phyloP scores from a whole-genome alignment of 345 rosid species.

The Lepidium aucheri region DNA sequence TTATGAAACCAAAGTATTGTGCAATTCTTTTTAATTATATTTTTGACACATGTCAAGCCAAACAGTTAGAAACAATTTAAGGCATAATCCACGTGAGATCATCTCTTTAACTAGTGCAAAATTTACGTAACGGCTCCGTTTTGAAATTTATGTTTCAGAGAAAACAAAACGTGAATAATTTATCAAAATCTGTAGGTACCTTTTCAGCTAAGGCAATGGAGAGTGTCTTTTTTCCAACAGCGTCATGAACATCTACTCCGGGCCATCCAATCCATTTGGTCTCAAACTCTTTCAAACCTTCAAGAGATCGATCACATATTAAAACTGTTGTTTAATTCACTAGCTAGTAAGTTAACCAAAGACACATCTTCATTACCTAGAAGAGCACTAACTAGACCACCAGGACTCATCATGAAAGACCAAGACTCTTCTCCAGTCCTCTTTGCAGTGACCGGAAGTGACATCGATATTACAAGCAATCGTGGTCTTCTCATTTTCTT shows the following conservation, averaged over 20 bases:
- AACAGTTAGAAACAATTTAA: background rate
- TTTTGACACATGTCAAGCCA: background rate
- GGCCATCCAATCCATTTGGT: slow-evolving; percentile 99
- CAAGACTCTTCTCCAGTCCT: slow-evolving; percentile 81
- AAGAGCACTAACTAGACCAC: slow-evolving; percentile 93
- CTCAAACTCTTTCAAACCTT: slow-evolving; percentile 93
- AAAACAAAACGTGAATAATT: background rate
- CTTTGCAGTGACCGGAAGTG: slow-evolving; percentile 88
- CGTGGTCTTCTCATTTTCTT: slow-evolving; percentile 45
- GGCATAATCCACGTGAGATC: background rate
- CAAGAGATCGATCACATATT: slow-evolving; percentile 14
- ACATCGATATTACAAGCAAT: slow-evolving; percentile 83
- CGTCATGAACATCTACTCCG: slow-evolving; percentile 93
- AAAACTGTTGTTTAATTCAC: background rate
- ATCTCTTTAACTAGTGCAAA: background rate
- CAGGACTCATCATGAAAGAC: slow-evolving; percentile 86
- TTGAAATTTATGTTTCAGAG: background rate
- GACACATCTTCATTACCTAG: slow-evolving; percentile 44
- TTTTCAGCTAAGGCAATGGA: slow-evolving; percentile 83
- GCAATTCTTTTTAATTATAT: background rate
- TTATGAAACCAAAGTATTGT: no score
- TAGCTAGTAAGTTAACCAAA: background rate
- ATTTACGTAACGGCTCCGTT: background rate
- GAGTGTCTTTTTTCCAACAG: slow-evolving; percentile 72
- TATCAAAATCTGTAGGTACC: slow-evolving; percentile 28